These are phyloP conservation scores for Gentiana dahurica DNA, from an alignment of 257 asterid genomes.

Conservation along the genomic window DNA sequence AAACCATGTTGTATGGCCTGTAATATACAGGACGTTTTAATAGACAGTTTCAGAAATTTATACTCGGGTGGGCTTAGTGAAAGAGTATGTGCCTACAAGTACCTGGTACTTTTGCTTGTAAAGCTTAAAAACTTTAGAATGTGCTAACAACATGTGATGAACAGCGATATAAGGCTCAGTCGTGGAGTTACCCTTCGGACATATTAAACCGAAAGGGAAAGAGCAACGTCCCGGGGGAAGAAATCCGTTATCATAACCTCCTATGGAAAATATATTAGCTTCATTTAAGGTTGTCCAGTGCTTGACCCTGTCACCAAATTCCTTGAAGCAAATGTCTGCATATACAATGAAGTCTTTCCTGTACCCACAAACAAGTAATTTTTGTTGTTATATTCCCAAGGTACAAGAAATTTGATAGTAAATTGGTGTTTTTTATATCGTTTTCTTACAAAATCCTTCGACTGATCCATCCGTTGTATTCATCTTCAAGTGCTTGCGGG, in stretches of 20 bases:
- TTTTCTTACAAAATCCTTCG: slow-evolving; percentile 31
- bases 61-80: no score
- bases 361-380: background rate
- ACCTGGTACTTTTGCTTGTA: slow-evolving; percentile 38
- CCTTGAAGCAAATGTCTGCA: slow-evolving; percentile 46
- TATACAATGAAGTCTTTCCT: slow-evolving; percentile 45
- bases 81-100: background rate
- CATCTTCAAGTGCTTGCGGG: slow-evolving; percentile 52
- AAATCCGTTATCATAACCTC: slow-evolving; percentile 32
- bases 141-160: slow-evolving; percentile 44
- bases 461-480: slow-evolving; percentile 47
- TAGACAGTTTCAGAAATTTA: background rate
- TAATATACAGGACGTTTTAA: background rate
- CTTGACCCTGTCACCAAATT: slow-evolving; percentile 46
- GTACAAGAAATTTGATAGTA: background rate
- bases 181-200: slow-evolving; percentile 32
- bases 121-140: slow-evolving; percentile 23
- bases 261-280: slow-evolving; percentile 27
- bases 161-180: slow-evolving; percentile 37
- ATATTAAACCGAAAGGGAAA: slow-evolving; percentile 3
- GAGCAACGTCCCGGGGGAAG: slow-evolving; percentile 44
- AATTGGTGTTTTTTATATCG: background rate
- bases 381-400: background rate
- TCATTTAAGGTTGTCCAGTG: slow-evolving; percentile 56
- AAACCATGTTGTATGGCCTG: slow-evolving; percentile 30